Conservation (phyloP, 768 basidiomycete species). For the Boletus fagicola region DNA sequence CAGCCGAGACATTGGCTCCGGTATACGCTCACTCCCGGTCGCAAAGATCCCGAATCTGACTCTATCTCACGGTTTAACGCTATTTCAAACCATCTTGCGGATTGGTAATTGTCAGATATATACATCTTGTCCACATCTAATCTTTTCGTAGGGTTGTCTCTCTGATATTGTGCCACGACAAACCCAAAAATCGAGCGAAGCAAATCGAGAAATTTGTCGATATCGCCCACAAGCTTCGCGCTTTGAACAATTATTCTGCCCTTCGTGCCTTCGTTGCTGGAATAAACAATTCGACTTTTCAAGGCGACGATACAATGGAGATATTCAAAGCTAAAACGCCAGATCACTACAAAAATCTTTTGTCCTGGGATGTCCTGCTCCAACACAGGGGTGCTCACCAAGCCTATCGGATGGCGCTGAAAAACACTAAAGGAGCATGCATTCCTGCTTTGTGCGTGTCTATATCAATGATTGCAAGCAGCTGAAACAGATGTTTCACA, state of each 20-base stretch:
- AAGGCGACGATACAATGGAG: constrained; percentile 76
- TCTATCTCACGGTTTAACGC: constrained; percentile 72
- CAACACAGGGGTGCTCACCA: constrained; percentile 79
- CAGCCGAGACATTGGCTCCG: constrained; percentile 88
- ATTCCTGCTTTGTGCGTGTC: constrained; percentile 77
- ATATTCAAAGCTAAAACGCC: constrained; percentile 62
- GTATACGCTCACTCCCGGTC: constrained; percentile 68
- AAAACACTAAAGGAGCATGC: constrained; percentile 80
- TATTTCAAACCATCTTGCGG: constrained; percentile 79
- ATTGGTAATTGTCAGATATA: constrained; percentile 54
- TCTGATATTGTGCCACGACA: constrained; percentile 85
- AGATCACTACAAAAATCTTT: constrained; percentile 73
- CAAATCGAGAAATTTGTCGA: constrained; percentile 89
- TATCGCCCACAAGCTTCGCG: constrained; percentile 76
- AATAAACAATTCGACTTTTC: constrained; percentile 78
- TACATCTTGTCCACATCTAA: constrained; percentile 2
- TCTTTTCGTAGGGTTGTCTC: constrained; percentile 74
- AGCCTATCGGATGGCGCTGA: constrained; percentile 86
- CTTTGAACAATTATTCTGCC: constrained; percentile 89
- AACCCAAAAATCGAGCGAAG: constrained; percentile 66
- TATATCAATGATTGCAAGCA: constrained; percentile 3
- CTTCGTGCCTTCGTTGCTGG: constrained; percentile 93
- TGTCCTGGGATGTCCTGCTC: constrained; percentile 83
- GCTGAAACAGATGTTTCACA: constrained; percentile 33
- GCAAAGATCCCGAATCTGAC: constrained; percentile 61